Base-by-base conservation (phyloP, 805 yeast species). In the Candida chauliodis region DNA sequence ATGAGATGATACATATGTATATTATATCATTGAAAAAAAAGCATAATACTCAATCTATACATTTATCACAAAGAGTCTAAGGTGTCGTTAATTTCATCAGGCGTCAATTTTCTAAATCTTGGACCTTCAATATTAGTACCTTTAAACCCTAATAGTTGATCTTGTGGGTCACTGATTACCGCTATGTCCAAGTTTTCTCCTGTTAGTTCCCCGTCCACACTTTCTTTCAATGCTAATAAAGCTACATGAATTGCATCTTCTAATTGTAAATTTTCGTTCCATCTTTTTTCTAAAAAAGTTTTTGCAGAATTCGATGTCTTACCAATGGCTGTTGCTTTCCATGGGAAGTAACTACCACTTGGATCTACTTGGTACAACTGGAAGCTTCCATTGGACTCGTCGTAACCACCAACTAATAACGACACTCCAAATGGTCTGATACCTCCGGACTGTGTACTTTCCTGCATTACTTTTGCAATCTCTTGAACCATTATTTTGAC, bases 311-410 rank as follows among this genome's bases (percentile, higher is more conserved):
- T 79, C 3, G 96, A 81, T 18, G 96, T 95, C 58, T 89, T 90
- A 47, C 99, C 99, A 52, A 93, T 93, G 17, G 99, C 98, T 3
- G 99, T 91, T 26, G 99, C 99, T 65, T 91, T 93, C 99, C 99
- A 93, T 8, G 99, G 98, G 75, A 87, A 93, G 61, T 84, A 93
- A 28, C 96, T 81, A 8, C 99, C 99, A 3, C 95, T 84, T 4
- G 99, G 99, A 66, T 93, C 99, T 34, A 93, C 95, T 66, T 93
- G 99, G 62, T 93, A 93, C 43, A 93, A 72, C 57, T 85, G 85
- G 62, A 77, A 90, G 24, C 49, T 50, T 20, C 80, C 80, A 11
- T 77, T 72, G 51, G 75, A 79, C 25, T 83, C 88, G 58, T 93
- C 98, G 58, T 87, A 77, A 16, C 99, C 99, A 8, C 97, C 99